A percentile compares a stretch with the other conserved stretches of the same genome.
Conservation (phyloP, 805 yeast species). For the Kazachstania psychrophila region DNA sequence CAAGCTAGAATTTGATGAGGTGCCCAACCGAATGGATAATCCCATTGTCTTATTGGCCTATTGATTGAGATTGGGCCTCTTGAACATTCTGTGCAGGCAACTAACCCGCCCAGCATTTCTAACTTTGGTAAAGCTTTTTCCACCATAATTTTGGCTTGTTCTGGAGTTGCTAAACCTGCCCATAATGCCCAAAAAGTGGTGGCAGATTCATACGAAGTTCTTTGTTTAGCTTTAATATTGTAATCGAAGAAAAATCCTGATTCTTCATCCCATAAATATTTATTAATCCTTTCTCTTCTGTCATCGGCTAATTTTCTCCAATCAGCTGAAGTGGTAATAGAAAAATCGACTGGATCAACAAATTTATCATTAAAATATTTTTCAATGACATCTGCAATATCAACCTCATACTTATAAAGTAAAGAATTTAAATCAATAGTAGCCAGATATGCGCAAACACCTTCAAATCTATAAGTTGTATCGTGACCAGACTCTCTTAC, state of each 20-base stretch:
- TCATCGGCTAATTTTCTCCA: constrained; percentile 55
- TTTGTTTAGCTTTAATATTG: constrained; percentile 47
- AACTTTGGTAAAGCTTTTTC: constrained; percentile 51
- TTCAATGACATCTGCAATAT: constrained; percentile 60
- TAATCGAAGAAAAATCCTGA: constrained; percentile 78
- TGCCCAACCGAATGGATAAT: constrained; percentile 97
- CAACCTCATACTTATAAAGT: constrained; percentile 81
- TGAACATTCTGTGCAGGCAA: constrained; percentile 67
- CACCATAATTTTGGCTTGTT: constrained; percentile 61
- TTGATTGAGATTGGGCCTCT: constrained; percentile 61
- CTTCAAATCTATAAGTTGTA: constrained; percentile 83
- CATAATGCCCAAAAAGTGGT: constrained; percentile 90
- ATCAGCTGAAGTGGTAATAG: constrained; percentile 36
- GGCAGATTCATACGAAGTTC: constrained; percentile 69
- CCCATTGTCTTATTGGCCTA: constrained; percentile 95
- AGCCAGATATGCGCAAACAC: constrained; percentile 79
- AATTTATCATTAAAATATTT: constrained; percentile 45
- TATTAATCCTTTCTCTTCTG: constrained; percentile 49
- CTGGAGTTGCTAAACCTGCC: constrained; percentile 59
- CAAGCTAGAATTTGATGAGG: constrained; percentile 95
- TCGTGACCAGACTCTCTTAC: constrained; percentile 97
- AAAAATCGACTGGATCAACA: constrained; percentile 31
- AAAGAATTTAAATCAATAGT: constrained; percentile 84
- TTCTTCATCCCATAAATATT: constrained; percentile 76
- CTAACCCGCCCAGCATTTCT: constrained; percentile 85